Evolutionary conservation across 2,329 filamentous ascomycete species (phyloP), one percentile per base, ranked within the genome.

Genomic region (Colletotrichum higginsianum): DNA sequence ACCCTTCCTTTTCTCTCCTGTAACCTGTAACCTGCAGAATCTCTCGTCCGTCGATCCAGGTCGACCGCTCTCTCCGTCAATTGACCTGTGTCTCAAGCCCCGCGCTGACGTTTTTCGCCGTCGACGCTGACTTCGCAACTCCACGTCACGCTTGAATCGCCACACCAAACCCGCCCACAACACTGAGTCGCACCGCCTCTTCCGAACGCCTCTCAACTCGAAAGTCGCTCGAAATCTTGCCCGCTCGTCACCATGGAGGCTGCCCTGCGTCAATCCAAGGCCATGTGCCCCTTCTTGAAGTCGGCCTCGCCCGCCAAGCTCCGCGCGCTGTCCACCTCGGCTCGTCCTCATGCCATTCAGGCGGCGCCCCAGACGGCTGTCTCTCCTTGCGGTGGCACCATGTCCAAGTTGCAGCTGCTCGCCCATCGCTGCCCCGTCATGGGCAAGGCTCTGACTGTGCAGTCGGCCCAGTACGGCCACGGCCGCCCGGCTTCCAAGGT

Each of bases 381-480:
- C 74, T 93, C 93, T 65, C 92, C 92, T 68, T 93, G 95, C 78
- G 96, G 95, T 76, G 94, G 95, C 79, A 94, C 94, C 84, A 98
- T 98, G 91, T 98, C 95, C 79, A 98, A 98, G 85, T 89, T 99
- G 78, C 96, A 98, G 87, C 91, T 96, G 76, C 91, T 97, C 79
- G 96, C 94, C 78, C 92, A 95, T 80, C 94, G 96, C 82, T 99
- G 96, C 89, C 96, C 96, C 71, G 93, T 99, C 83, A 99, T 99
- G 96, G 96, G 95, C 83, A 97, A 98, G 88, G 96, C 96, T 52
- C 90, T 99, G 82, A 93, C 94, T 73, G 92, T 98, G 49, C 96
- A 98, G 87, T 89, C 89, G 56, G 87, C 90, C 74, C 87, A 88
- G 79, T 81, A 86, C 62, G 84, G 86, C 60, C 81, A 86, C 61